Conservation (phyloP, 129 eudicot genomes). For the Flaveria linearis region DNA sequence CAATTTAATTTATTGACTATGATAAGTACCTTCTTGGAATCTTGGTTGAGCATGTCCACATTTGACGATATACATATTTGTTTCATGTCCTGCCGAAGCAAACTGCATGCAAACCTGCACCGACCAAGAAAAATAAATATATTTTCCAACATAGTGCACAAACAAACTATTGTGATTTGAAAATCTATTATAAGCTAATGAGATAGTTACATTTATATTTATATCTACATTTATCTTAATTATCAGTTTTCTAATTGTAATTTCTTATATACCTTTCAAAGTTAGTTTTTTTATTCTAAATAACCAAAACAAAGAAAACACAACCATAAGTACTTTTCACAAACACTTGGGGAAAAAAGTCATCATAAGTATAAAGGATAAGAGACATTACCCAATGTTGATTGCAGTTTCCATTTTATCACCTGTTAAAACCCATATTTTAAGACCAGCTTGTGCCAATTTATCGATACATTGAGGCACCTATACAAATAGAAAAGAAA, state of each 20-base stretch:
- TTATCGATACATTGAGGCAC: conserved; percentile 99
- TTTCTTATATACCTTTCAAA: not conserved
- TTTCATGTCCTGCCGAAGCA: conserved; percentile 96
- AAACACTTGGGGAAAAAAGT: not conserved
- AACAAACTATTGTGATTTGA: not conserved
- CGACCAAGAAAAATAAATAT: conserved; percentile 4
- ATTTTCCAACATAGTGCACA: not conserved
- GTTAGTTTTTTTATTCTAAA: not conserved
- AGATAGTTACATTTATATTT: not conserved
- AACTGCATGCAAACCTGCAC: conserved; percentile 85
- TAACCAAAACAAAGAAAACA: not conserved
- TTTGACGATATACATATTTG: conserved; percentile 75
- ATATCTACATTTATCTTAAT: not conserved
- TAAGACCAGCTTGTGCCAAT: conserved; percentile 97
- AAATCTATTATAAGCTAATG: not conserved
- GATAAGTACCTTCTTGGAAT: conserved; percentile 61
- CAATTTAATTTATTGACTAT: not conserved
- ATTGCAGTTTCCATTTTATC: conserved; percentile 99
- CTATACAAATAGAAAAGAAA: conserved; percentile 32
- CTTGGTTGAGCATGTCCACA: conserved; percentile 48
- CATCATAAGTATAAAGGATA: not conserved
- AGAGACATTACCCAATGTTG: conserved; percentile 77
- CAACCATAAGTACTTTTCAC: not conserved
- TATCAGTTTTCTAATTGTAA: not conserved
- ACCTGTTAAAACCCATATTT: conserved; percentile 98